These are phyloP conservation scores for Euphorbia lathyris DNA, from an alignment of 345 rosid species.

Conservation along the genomic window DNA sequence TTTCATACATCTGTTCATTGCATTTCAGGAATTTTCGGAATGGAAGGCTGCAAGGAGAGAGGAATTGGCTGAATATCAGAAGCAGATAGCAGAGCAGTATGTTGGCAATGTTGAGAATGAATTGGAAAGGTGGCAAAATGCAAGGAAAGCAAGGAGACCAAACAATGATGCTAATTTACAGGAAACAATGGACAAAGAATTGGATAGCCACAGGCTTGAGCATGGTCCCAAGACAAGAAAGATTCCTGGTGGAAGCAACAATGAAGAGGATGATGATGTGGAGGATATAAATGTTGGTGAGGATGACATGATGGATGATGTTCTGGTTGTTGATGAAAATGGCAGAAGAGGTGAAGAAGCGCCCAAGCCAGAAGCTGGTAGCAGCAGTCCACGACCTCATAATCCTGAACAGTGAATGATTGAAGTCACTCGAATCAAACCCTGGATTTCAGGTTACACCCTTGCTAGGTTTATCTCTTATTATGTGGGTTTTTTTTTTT, in stretches of 20 bases:
- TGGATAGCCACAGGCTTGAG: slow-evolving; percentile 89
- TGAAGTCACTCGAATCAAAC: no score
- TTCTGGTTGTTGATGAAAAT: slow-evolving; percentile 66
- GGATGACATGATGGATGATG: slow-evolving; percentile 91
- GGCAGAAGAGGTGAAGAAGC: slow-evolving; percentile 49
- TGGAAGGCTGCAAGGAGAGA: slow-evolving; percentile 79
- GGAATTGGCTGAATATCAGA: slow-evolving; percentile 77
- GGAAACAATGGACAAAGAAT: slow-evolving; percentile 96
- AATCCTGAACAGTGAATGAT: slow-evolving; percentile 12
- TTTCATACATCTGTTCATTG: background rate
- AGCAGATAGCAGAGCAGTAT: slow-evolving; percentile 64
- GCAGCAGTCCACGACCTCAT: slow-evolving; percentile 2
- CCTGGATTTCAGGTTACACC: slow-evolving; percentile 7
- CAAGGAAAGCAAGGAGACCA: slow-evolving; percentile 62
- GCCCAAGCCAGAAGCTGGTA: slow-evolving; percentile 29
- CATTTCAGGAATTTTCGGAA: slow-evolving; percentile 56
- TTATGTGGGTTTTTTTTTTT: background rate
- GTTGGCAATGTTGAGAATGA: slow-evolving; percentile 81
- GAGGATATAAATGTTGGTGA: slow-evolving; percentile 85
- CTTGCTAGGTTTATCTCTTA: background rate
- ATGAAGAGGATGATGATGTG: slow-evolving; percentile 79
- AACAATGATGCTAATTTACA: slow-evolving; percentile 65
- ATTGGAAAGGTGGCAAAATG: slow-evolving; percentile 94
- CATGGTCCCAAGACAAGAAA: slow-evolving; percentile 93
- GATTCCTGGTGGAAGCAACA: slow-evolving; percentile 64